Evolutionary conservation across 495 filamentous ascomycete genomes (phyloP).

Genomic region (Beverwykella pulmonaria): DNA sequence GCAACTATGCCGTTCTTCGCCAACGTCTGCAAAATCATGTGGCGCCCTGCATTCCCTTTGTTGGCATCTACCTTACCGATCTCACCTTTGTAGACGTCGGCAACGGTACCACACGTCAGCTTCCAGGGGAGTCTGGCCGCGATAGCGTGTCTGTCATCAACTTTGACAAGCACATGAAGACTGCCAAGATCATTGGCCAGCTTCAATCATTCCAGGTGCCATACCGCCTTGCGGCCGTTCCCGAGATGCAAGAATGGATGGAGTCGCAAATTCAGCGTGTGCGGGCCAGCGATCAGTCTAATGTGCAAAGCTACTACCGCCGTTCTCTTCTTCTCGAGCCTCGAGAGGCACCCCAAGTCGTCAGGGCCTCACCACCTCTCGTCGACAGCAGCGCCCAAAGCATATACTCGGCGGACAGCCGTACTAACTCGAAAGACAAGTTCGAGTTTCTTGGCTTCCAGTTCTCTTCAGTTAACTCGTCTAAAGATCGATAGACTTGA

Average conservation of each 20-base stretch:
- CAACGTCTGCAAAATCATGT: conserved; percentile 83
- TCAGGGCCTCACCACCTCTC: conserved; percentile 14
- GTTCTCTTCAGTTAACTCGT: conserved; percentile 28
- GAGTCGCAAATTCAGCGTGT: conserved; percentile 80
- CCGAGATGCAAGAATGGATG: conserved; percentile 94
- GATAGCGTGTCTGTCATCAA: conserved; percentile 82
- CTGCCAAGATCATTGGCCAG: conserved; percentile 92
- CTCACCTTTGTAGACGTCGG: conserved; percentile 88
- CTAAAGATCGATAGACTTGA: conserved; percentile 33
- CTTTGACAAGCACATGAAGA: conserved; percentile 96
- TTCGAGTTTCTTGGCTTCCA: conserved; percentile 38
- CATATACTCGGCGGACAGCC: conserved; percentile 20
- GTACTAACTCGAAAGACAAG: conserved; percentile 34
- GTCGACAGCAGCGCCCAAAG: conserved; percentile 19
- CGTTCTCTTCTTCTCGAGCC: conserved; percentile 89
- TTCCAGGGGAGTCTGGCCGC: conserved; percentile 55
- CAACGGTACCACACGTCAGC: conserved; percentile 75
- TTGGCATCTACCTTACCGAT: conserved; percentile 96
- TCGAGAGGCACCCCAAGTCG: conserved; percentile 53
- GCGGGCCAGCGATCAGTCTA: conserved; percentile 74
- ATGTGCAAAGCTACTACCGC: conserved; percentile 78
- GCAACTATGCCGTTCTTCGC: conserved; percentile 90
- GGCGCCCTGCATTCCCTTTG: conserved; percentile 90
- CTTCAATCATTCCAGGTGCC: conserved; percentile 97
- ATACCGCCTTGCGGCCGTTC: conserved; percentile 79